A percentile compares a stretch with the other conserved stretches of the same genome.
These are phyloP conservation scores for Breynia disticha DNA, from an alignment of 441 rosid species.

Conservation along the genomic window DNA sequence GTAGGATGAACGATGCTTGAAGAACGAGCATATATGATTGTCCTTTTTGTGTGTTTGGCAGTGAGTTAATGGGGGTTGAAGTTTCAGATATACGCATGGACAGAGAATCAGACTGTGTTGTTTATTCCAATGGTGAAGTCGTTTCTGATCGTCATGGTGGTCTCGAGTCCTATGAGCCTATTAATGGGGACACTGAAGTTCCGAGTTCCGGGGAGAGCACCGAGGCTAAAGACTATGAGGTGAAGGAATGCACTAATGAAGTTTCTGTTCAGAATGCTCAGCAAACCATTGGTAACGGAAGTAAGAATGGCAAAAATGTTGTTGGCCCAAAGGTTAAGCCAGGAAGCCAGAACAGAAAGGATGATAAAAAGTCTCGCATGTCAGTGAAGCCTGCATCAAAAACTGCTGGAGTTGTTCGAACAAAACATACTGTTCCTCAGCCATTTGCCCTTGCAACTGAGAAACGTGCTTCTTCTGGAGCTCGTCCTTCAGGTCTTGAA, in stretches of 20 bases:
- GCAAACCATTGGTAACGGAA: constrained; percentile 17
- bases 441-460: constrained; percentile 90
- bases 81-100: constrained; percentile 73
- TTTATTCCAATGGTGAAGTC: constrained; percentile 36
- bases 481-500: constrained; percentile 41
- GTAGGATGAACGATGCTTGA: not conserved
- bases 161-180: constrained; percentile 42
- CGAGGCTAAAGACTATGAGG: constrained; percentile 63
- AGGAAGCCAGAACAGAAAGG: constrained; percentile 21
- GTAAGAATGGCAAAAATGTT: constrained; percentile 24
- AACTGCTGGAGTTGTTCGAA: constrained; percentile 33
- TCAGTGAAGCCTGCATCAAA: constrained; percentile 37
- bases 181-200: constrained; percentile 35
- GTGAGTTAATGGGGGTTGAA: constrained; percentile 45
- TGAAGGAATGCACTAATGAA: constrained; percentile 76
- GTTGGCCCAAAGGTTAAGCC: constrained; percentile 24
- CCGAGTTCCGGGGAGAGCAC: constrained; percentile 40
- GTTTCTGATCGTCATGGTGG: constrained; percentile 31
- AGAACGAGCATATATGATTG: too few relatives aligned
- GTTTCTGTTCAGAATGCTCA: constrained; percentile 30
- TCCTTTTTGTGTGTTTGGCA: constrained; percentile 19
- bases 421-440: constrained; percentile 77
- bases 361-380: constrained; percentile 22
- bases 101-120: constrained; percentile 60
- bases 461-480: constrained; percentile 70